These are phyloP conservation scores for Tricholoma flavovirens DNA, from an alignment of 768 basidiomycete genomes.

Conservation along the genomic window DNA sequence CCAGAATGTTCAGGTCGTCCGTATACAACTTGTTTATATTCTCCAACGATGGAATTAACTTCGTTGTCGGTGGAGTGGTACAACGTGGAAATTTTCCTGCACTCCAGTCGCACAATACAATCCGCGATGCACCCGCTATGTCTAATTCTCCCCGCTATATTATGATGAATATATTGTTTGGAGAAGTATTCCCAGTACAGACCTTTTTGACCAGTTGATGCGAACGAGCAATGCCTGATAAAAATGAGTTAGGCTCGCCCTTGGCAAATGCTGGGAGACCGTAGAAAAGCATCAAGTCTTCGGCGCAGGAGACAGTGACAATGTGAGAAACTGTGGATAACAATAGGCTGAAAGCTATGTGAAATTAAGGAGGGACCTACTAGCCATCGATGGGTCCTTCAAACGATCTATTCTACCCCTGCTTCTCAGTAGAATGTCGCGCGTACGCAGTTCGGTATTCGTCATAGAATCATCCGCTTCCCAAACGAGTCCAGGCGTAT, in stretches of 20 bases:
- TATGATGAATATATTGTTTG: constrained; percentile 2
- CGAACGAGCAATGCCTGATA: constrained; percentile 70
- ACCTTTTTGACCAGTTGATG: constrained; percentile 78
- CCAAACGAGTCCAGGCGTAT: constrained; percentile 84
- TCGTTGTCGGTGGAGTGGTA: constrained; percentile 42
- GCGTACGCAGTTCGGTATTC: constrained; percentile 38
- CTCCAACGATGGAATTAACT: constrained; percentile 6
- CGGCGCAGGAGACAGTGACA: constrained; percentile 57
- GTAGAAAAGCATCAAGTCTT: constrained; percentile 90
- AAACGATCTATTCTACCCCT: constrained; percentile 80
- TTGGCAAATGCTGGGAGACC: constrained; percentile 71
- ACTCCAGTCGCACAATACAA: constrained; percentile 83
- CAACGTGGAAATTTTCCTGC: constrained; percentile 69
- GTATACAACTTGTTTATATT: constrained; percentile 29
- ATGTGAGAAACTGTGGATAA: constrained; percentile 54
- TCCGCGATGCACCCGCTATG: constrained; percentile 65
- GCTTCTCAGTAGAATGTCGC: constrained; percentile 74
- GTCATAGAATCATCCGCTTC: constrained; percentile 33
- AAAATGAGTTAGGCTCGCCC: constrained; percentile 66
- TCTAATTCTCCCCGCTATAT: constrained; percentile 67
- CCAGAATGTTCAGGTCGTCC: constrained; percentile 47
- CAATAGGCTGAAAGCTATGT: not conserved
- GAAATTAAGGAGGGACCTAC: constrained; percentile 35
- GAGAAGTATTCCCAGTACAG: constrained; percentile 10
- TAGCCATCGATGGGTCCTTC: constrained; percentile 69